These are phyloP conservation scores for Paracoccidioides brasiliensis DNA, from an alignment of 2,329 filamentous ascomycete genomes.

Conservation along the genomic window DNA sequence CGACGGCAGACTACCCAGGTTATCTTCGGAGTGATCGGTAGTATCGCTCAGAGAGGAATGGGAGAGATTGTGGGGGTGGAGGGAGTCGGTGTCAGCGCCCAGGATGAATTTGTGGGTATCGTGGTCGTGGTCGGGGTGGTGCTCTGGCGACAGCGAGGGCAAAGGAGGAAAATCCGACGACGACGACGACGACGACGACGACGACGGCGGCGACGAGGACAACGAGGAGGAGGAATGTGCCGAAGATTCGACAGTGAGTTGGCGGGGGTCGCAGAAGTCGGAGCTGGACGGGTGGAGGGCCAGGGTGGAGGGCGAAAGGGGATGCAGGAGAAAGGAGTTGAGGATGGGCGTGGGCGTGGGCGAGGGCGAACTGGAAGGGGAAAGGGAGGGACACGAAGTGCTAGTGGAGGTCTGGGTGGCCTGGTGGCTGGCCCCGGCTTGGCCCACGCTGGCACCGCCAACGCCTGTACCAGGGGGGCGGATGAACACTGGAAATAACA, in stretches of 20 bases:
- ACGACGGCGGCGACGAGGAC: slow-evolving; percentile 55
- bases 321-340: slow-evolving; percentile 59
- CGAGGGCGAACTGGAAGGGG: slow-evolving; percentile 76
- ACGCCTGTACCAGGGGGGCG: slow-evolving; percentile 47
- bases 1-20: slow-evolving; percentile 49
- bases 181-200: slow-evolving; percentile 35
- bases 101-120: slow-evolving; percentile 24
- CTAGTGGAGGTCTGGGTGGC: slow-evolving; percentile 43
- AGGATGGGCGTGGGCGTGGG: slow-evolving; percentile 72
- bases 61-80: slow-evolving; percentile 1
- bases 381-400: slow-evolving; percentile 65
- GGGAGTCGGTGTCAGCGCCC: slow-evolving; percentile 14
- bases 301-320: slow-evolving; percentile 57
- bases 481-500: slow-evolving; percentile 43
- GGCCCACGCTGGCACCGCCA: not conserved
- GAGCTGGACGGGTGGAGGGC: slow-evolving; percentile 53
- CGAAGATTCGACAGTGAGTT: slow-evolving; percentile 57
- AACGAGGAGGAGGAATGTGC: slow-evolving; percentile 34
- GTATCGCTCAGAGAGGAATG: slow-evolving; percentile 23
- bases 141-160: slow-evolving; percentile 37
- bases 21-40: slow-evolving; percentile 31
- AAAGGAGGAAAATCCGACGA: slow-evolving; percentile 52
- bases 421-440: not conserved
- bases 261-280: slow-evolving; percentile 83
- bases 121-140: slow-evolving; percentile 19